Percentiles rank a stretch among this genome's conserved stretches.
Evolutionary conservation across 352 stramenopile genomes (phyloP).

Genomic region (Pythium aquatile): DNA sequence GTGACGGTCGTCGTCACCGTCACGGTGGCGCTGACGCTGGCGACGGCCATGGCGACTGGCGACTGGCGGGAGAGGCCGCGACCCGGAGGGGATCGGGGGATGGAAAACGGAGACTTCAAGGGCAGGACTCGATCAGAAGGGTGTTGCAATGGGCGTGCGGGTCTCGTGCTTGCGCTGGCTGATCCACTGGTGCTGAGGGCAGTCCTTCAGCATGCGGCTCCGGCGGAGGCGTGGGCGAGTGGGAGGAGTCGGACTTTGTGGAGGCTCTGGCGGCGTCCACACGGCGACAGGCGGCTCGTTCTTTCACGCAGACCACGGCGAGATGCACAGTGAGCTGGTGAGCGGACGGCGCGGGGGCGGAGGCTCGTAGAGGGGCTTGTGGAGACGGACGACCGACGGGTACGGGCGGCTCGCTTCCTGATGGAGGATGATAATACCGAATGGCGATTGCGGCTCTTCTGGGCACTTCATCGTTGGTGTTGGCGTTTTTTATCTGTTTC

Average conservation of each 20-base stretch:
- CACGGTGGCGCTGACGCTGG: not conserved
- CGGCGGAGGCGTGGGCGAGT: not conserved
- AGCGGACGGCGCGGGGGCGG: not conserved
- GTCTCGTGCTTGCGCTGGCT: conserved; percentile 87
- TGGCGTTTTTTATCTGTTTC: not conserved
- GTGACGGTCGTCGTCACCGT: not conserved
- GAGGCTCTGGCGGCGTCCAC: not conserved
- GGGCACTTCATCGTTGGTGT: not conserved
- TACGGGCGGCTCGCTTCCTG: not conserved
- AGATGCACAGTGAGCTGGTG: conserved; percentile 4
- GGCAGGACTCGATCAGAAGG: conserved; percentile 35
- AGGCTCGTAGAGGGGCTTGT: not conserved
- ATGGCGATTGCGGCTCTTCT: conserved; percentile 1
- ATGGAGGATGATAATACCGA: not conserved
- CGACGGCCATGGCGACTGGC: conserved; percentile 15
- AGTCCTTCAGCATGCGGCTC: conserved; percentile 84
- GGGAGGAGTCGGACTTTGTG: not conserved
- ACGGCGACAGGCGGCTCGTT: conserved; percentile 1
- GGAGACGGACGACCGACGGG: not conserved
- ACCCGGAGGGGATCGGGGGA: conserved; percentile 7
- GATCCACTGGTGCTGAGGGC: conserved; percentile 90
- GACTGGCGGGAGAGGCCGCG: not conserved
- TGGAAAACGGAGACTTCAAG: not conserved
- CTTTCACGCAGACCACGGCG: conserved; percentile 3
- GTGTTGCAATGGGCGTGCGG: conserved; percentile 66